Evolutionary conservation across 1,139 yeast species (phyloP).

Genomic region (Pichia sp.): DNA sequence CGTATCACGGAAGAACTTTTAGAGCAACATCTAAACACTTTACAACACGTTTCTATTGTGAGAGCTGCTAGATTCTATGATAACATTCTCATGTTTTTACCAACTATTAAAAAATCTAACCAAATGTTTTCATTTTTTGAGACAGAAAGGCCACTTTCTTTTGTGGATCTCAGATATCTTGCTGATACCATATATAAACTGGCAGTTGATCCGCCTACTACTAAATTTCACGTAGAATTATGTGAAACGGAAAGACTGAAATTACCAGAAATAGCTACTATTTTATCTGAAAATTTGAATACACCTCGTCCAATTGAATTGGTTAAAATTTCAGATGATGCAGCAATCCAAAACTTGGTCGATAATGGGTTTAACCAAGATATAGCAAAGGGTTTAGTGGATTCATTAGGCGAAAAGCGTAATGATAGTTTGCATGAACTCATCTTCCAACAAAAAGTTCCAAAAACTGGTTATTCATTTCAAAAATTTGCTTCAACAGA

Average conservation of each 20-base stretch:
- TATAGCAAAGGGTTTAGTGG: not conserved
- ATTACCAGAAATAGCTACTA: not conserved
- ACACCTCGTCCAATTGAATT: not conserved
- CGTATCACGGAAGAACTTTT: not conserved
- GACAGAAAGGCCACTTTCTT: not conserved
- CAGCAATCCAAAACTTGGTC: not conserved
- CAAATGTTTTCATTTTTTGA: not conserved
- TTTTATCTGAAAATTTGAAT: too few relatives aligned
- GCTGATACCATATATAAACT: not conserved
- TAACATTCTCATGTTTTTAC: not conserved
- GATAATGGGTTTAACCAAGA: not conserved
- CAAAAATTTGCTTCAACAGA: not conserved
- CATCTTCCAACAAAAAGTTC: not conserved
- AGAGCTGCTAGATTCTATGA: not conserved
- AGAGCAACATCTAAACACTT: not conserved
- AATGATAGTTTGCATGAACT: not conserved
- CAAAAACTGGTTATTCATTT: not conserved
- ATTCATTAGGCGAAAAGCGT: not conserved
- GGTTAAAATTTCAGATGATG: not conserved
- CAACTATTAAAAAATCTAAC: not conserved
- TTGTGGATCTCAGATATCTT: not conserved
- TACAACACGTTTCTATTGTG: not conserved
- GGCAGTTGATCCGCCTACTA: not conserved
- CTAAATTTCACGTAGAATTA: not conserved
- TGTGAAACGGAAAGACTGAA: not conserved